Conservation (phyloP, 305 asterid genomes). For the Andrographis paniculata region DNA sequence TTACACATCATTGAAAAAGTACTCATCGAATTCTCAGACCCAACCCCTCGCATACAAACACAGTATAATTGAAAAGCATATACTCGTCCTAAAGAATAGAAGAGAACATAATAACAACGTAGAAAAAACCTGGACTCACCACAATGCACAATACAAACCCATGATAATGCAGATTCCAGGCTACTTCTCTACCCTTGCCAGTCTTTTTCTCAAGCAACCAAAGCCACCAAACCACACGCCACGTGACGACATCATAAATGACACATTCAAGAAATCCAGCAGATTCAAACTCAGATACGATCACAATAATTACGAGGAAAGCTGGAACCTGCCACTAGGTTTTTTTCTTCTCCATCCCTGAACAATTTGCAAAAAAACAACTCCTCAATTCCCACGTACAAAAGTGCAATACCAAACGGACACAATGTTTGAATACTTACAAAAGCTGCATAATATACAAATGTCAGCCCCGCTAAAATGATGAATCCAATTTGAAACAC, state of each 20-base stretch:
- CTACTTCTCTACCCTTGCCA: neutral
- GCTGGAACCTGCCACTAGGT: conserved; percentile 70
- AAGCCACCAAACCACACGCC: too few species aligned
- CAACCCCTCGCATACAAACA: conserved; percentile 20
- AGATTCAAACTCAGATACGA: conserved; percentile 14
- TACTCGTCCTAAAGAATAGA: conserved; percentile 35
- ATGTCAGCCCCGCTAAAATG: conserved; percentile 83
- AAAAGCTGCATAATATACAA: conserved; percentile 79
- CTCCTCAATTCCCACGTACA: neutral
- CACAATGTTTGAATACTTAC: conserved; percentile 34
- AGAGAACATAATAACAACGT: conserved; percentile 29
- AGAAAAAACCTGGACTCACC: conserved; percentile 19
- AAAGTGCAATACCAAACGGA: neutral
- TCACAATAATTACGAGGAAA: conserved; percentile 41
- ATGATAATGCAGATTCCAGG: conserved; percentile 14
- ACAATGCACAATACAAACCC: conserved; percentile 18
- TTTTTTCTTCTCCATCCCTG: conserved; percentile 95
- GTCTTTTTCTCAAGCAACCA: too few species aligned
- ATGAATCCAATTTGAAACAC: conserved; percentile 95
- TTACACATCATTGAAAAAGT: conserved; percentile 35
- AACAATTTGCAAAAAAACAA: neutral
- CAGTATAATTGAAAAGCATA: conserved; percentile 29
- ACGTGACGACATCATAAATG: conserved; percentile 15
- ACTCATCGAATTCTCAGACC: conserved; percentile 24
- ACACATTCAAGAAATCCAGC: conserved; percentile 21